Base-by-base conservation (phyloP, 768 basidiomycete genomes). In the Tricholoma sp. region DNA sequence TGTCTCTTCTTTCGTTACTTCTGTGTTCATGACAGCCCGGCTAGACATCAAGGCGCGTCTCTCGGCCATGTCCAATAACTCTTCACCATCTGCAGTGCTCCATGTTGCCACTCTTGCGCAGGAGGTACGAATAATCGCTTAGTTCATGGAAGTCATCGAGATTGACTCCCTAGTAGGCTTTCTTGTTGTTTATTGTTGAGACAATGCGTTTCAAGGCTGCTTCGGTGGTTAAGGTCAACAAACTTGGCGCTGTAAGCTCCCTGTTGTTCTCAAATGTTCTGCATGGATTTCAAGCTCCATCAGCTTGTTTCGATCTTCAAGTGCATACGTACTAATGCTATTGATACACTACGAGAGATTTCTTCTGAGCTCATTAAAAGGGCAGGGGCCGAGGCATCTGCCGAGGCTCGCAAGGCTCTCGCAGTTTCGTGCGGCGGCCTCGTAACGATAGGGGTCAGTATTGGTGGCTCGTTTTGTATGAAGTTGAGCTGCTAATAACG, bases 41-140 rank as follows among this genome's bases (percentile, higher is more conserved):
- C 4, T 59, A 89, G 90, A 76, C 55, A 78, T 89, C 68, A 76
- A 77, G 56, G 64, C 65, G 50, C 81, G 82, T 19, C 83, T 91
- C 60, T 71, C 72, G 21, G 74, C 70, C 19, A 70, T 75, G 3
- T 63, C 79, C 9, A 70, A 74, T 8, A 70, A 72, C 11, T 66
- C 71, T 19, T 76, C 82, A 5, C 77, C 79, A 5, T 73, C 77
- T 50, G 82, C 86, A 62, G 61, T 83, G n/a, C 76, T 94, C 18
- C 91, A 94, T 61, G 72, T 89, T 3, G 87, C 85, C 2, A 82
- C 83, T 11, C 71, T 94, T 51, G 79, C 81, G 0, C 91, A 93
- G 69, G 92, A 94, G 76, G 91, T 83, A 57, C 55, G 59, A 24
- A 54, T 47, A 27, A 22, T 50, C 27, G 41, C 5, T 52, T 14